Base-by-base conservation (phyloP, 1,284 basidiomycete species). In the Ganoderma resinaceum region DNA sequence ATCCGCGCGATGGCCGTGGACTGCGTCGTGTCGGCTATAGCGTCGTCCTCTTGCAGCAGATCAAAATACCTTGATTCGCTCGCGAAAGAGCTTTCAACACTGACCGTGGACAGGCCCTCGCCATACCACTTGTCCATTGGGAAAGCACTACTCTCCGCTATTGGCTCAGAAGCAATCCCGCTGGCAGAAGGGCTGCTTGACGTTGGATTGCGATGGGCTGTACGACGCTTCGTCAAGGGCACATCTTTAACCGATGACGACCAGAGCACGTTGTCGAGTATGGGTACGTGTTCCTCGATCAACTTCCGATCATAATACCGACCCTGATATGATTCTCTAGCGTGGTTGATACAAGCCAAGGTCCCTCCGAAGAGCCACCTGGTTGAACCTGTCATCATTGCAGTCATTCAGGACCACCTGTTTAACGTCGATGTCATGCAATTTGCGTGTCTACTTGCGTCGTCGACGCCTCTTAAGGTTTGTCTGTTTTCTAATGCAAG, bases 331-430 rank as follows among this genome's bases (percentile, higher is more conserved):
- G 3, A 8, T 8, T 16, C n/a, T 38, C 14, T 38, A 70, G 71
- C 26, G 6, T 42, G 61, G 11, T 33, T 72, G 31, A 62, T 69
- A 5, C 63, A 29, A 2, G 42, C n/a, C 0, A 65, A 66, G 20
- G 57, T 60, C 6, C 20, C 66, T 14, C 79, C 89, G 43, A 91
- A 91, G 70, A 73, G 84, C 1, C 87, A 91, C 72, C 79, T 92
- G 8, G 89, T 89, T 0, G 96, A 98, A 69, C 91, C 94, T 0
- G 81, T 95, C 31, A 76, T 97, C 42, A 86, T 86, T 7, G 88
- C 89, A 0, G 84, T 89, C 2, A 81, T 94, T 43, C 91, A 91
- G 73, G 83, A 88, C 69, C 84, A 87, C 18, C 79, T 96, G 14
- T 76, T 80, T 0, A 82, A 86, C 58, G 52, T 73, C 0, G 71